Conservation (phyloP, 2,329 filamentous ascomycete species). For the Lomentospora prolificans region DNA sequence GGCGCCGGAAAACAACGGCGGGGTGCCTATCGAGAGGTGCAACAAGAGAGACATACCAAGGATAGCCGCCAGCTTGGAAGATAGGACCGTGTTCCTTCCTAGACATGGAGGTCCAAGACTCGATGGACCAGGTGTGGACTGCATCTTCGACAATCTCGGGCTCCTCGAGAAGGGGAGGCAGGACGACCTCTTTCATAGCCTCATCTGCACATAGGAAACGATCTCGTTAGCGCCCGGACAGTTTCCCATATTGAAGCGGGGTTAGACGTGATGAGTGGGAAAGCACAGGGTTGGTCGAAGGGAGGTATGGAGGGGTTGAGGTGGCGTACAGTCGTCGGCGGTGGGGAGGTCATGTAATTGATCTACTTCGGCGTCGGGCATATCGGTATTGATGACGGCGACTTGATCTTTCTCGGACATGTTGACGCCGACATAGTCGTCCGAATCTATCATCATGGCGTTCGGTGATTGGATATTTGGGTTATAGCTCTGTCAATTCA, state of each 20-base stretch:
- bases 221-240: not conserved
- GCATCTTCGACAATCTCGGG: conserved; percentile 70
- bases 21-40: not conserved
- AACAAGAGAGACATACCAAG: conserved; percentile 54
- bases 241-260: not conserved
- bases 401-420: conserved; percentile 41
- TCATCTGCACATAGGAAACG: conserved; percentile 45
- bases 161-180: conserved; percentile 64
- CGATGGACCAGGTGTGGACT: conserved; percentile 77
- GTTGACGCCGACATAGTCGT: conserved; percentile 43
- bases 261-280: not conserved
- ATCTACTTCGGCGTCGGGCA: conserved; percentile 37
- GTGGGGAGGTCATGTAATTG: conserved; percentile 36
- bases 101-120: conserved; percentile 65
- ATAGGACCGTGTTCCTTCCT: conserved; percentile 81
- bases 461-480: conserved; percentile 41
- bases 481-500: conserved; percentile 37
- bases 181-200: conserved; percentile 72
- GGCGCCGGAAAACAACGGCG: not conserved
- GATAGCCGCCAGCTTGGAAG: conserved; percentile 77
- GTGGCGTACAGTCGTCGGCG: conserved; percentile 27
- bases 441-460: conserved; percentile 46
- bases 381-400: conserved; percentile 45
- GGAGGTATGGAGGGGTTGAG: not conserved
- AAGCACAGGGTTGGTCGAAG: not conserved